These are phyloP conservation scores for Saxispiralis lemnorum DNA, from an alignment of 495 filamentous ascomycete genomes.

Conservation along the genomic window DNA sequence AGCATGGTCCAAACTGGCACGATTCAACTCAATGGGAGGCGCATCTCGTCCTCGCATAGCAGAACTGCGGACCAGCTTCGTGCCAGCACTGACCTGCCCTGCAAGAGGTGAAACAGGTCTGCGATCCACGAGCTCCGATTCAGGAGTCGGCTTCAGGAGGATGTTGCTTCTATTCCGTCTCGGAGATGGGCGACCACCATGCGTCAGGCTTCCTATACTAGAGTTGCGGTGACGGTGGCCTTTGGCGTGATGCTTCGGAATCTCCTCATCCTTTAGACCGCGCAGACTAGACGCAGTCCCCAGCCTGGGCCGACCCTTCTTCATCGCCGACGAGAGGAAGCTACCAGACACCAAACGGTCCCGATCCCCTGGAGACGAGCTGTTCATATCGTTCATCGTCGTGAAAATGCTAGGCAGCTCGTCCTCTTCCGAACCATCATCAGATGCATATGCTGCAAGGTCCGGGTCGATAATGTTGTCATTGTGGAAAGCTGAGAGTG, in stretches of 20 bases:
- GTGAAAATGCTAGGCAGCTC: conserved; percentile 78
- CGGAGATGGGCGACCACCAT: conserved; percentile 52
- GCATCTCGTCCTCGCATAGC: conserved; percentile 64
- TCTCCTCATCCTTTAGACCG: conserved; percentile 40
- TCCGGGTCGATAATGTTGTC: conserved; percentile 98
- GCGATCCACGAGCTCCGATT: conserved; percentile 3
- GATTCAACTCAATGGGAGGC: conserved; percentile 64
- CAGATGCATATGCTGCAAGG: conserved; percentile 84
- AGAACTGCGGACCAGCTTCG: conserved; percentile 59
- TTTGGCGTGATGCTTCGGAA: conserved; percentile 39
- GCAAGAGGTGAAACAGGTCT: conserved; percentile 1
- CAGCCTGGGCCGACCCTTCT: conserved; percentile 52
- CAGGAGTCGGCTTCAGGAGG: conserved; percentile 19
- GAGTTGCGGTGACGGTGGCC: conserved; percentile 52
- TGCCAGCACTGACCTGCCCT: conserved; percentile 6
- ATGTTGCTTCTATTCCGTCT: conserved; percentile 29
- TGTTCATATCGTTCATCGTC: conserved; percentile 37
- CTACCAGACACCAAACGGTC: conserved; percentile 37
- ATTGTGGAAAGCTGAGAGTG: conserved; percentile 79
- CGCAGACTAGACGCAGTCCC: conserved; percentile 44
- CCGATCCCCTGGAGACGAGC: conserved; percentile 28
- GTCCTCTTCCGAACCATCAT: conserved; percentile 70
- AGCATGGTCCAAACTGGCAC: conserved; percentile 74
- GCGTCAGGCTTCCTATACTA: conserved; percentile 49
- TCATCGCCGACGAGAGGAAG: conserved; percentile 29